Percentiles rank a stretch among this genome's conserved stretches.
Conservation (phyloP, 495 filamentous ascomycete species). For the Annulohypoxylon stygium region DNA sequence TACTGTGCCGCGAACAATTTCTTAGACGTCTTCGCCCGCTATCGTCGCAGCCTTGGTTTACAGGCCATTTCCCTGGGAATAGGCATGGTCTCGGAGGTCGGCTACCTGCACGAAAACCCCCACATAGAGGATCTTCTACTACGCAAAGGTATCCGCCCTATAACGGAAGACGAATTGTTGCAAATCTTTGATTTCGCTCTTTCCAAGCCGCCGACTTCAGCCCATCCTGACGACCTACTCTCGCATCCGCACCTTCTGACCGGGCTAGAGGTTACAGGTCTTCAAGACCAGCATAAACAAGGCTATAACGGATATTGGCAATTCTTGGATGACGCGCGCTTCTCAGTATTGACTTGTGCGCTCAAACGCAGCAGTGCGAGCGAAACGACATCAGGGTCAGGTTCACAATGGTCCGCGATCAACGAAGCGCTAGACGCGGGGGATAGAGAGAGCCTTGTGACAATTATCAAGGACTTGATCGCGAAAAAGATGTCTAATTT, state of each 20-base stretch:
- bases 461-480: constrained; percentile 33
- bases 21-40: constrained; percentile 57
- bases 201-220: neutral
- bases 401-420: constrained; percentile 1
- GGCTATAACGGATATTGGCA: constrained; percentile 1
- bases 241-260: constrained; percentile 41
- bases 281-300: constrained; percentile 1
- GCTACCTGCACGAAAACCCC: constrained; percentile 44
- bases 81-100: constrained; percentile 29
- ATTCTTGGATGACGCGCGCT: constrained; percentile 1
- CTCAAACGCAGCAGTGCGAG: constrained; percentile 1
- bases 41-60: constrained; percentile 50
- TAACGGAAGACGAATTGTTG: constrained; percentile 53
- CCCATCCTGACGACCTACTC: neutral
- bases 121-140: constrained; percentile 38
- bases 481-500: constrained; percentile 45
- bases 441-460: neutral
- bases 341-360: neutral
- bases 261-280: constrained; percentile 35
- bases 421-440: neutral
- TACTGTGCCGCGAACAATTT: constrained; percentile 69
- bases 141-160: constrained; percentile 43
- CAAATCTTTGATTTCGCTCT: constrained; percentile 51
- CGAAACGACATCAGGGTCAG: neutral
- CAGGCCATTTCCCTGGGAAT: constrained; percentile 10